Evolutionary conservation across 768 basidiomycete genomes (phyloP), one percentile per base, ranked within the genome.

Genomic region (Hygrocybe punicea): DNA sequence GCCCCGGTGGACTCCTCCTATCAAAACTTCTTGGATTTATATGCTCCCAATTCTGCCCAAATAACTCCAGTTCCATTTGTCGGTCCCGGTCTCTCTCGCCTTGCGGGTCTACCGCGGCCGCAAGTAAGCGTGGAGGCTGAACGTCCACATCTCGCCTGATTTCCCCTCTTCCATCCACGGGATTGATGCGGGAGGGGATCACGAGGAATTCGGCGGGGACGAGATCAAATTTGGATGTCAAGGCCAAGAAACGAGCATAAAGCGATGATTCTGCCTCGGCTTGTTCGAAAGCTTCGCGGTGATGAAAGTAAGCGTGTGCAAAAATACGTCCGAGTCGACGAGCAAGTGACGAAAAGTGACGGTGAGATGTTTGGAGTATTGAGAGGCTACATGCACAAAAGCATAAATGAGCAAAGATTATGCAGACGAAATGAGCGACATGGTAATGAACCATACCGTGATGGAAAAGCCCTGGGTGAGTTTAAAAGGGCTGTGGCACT

Each of bases 301-400:
- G 93, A 69, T 93, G 92, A 74, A 88, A 95, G 77, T 93, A 98
- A 2, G 94, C 93, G 71, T 99, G 96, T 0, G 92, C 91, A 67
- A 99, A 98, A 60, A 98, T 94, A 36, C 96, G 85, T 1, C 93
- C 93, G 1, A 98, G 84, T 13, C 96, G 85, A 0, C 96, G 84
- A 17, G 92, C 91, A 21, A 96, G 85, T 14, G 91, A 92, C 49
- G 87, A 81, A 70, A 95, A 97, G 71, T 93, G 93, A n/a, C 89
- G 82, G 60, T 86, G 81, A 0, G 93, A 96, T 2, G 87, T 81
- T 42, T 76, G 75, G 2, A 91, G 91, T 52, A 98, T 91, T 54
- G 85, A 85, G 2, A 98, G 78, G 23, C 93, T 94, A 65, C 4
- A 42, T 16, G 42, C 46, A 21, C 33, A 57, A 29, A n/a, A 25